Conservation (phyloP, 345 rosid species). For the Moricandia arvensis region DNA sequence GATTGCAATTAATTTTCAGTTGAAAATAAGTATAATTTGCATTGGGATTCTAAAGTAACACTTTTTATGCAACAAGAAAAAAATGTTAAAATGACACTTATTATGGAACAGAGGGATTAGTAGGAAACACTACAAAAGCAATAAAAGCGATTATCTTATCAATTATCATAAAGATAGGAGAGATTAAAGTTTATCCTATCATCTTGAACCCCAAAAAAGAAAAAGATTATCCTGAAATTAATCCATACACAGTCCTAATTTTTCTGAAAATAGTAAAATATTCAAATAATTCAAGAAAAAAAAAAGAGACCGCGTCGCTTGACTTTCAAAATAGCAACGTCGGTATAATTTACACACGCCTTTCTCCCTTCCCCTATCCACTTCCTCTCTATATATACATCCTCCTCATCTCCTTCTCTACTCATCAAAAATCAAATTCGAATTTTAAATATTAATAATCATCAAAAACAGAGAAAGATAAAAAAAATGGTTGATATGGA, state of each 20-base stretch:
- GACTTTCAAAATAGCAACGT: conserved; percentile 29
- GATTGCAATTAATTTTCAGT: too few relatives aligned
- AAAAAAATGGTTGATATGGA: conserved; percentile 69
- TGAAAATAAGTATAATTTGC: too few relatives aligned
- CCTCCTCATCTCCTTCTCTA: conserved; percentile 11
- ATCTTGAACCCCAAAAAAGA: neutral
- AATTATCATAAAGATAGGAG: neutral
- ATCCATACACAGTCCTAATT: conserved; percentile 27
- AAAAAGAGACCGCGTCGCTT: conserved; percentile 34
- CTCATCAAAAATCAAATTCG: conserved; percentile 15
- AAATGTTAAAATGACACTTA: too few relatives aligned
- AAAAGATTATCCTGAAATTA: conserved; percentile 29
- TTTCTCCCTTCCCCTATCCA: conserved; percentile 18
- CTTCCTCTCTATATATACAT: conserved; percentile 23
- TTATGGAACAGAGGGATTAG: too few relatives aligned
- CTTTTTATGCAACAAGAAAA: too few relatives aligned
- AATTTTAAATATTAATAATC: neutral
- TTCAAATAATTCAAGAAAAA: neutral
- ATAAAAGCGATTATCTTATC: conserved; percentile 2
- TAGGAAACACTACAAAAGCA: neutral
- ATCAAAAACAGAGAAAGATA: neutral
- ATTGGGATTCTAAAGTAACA: too few relatives aligned
- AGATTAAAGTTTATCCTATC: conserved; percentile 1
- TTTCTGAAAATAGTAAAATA: neutral
- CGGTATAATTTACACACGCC: conserved; percentile 35